These are phyloP conservation scores for Fusarium denticulatum DNA, from an alignment of 2,329 filamentous ascomycete genomes.

Conservation along the genomic window DNA sequence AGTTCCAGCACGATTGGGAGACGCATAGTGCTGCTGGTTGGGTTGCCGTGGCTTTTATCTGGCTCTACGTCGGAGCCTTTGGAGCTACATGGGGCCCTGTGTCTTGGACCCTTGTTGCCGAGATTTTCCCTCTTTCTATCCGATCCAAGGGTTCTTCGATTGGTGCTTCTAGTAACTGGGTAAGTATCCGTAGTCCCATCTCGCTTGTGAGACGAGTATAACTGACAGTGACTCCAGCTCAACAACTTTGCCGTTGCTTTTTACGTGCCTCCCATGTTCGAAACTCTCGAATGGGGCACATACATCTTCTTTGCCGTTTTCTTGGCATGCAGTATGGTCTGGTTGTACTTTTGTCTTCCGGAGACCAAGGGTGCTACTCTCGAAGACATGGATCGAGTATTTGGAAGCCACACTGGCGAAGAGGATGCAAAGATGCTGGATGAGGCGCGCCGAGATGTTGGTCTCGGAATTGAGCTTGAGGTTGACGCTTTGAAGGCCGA, in stretches of 20 bases:
- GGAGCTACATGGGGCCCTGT: conserved; percentile 57
- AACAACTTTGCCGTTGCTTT: conserved; percentile 60
- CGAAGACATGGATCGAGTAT: conserved; percentile 64
- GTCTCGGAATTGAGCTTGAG: conserved; percentile 26
- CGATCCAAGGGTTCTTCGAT: conserved; percentile 56
- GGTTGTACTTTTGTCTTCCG: conserved; percentile 61
- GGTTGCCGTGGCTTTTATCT: conserved; percentile 49
- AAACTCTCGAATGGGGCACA: conserved; percentile 56
- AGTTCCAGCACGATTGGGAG: conserved; percentile 37
- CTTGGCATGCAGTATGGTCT: conserved; percentile 57
- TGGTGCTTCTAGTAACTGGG: conserved; percentile 55
- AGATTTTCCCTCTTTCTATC: conserved; percentile 57
- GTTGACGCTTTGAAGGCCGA: conserved; percentile 29
- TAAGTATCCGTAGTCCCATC: background rate
- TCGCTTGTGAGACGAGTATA: background rate
- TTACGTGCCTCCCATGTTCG: conserved; percentile 53
- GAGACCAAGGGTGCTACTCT: conserved; percentile 65
- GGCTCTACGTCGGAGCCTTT: conserved; percentile 62
- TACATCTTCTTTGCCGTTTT: conserved; percentile 67
- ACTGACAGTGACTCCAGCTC: conserved; percentile 21
- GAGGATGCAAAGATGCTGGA: conserved; percentile 34
- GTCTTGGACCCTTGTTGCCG: conserved; percentile 58
- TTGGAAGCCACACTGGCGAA: conserved; percentile 51
- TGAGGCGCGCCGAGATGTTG: conserved; percentile 35
- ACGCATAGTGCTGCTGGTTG: conserved; percentile 50